Percentiles rank a stretch among this genome's conserved stretches.
Evolutionary conservation across 108 stramenopile species (phyloP).

Genomic region (Nitzschia inconspicua): DNA sequence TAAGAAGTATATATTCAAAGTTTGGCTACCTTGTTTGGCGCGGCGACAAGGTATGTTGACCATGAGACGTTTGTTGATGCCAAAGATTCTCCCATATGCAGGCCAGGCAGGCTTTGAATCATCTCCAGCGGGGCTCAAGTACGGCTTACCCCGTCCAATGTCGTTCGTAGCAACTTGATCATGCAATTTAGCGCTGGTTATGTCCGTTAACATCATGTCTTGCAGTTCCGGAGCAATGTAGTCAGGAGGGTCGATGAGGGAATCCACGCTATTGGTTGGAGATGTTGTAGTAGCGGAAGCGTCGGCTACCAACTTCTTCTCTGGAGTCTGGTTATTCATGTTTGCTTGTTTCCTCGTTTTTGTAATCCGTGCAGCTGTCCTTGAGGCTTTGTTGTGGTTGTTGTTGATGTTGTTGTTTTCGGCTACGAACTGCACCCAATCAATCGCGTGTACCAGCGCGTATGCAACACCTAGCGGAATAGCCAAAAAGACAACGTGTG

Average conservation of each 20-base stretch:
- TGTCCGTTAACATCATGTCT: constrained; percentile 10
- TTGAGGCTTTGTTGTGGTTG: too few relatives aligned
- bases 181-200: constrained; percentile 10
- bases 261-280: constrained; percentile 1
- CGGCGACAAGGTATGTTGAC: constrained; percentile 17
- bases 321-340: too few relatives aligned
- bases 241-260: background rate
- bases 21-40: background rate
- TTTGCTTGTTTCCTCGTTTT: too few relatives aligned
- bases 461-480: too few relatives aligned
- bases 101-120: constrained; percentile 1
- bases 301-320: too few relatives aligned
- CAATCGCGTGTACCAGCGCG: too few relatives aligned
- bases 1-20: constrained; percentile 12
- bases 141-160: constrained; percentile 4
- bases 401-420: too few relatives aligned
- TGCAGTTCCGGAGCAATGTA: constrained; percentile 13
- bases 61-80: constrained; percentile 14
- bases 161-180: background rate
- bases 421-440: too few relatives aligned
- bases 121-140: constrained; percentile 5
- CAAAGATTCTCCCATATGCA: constrained; percentile 5
- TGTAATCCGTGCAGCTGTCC: too few relatives aligned
- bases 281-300: too few relatives aligned
- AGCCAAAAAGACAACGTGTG: too few relatives aligned